Evolutionary conservation across 306 rosid species (phyloP), one percentile per base, ranked within the genome.

Genomic region (Delonix regia): DNA sequence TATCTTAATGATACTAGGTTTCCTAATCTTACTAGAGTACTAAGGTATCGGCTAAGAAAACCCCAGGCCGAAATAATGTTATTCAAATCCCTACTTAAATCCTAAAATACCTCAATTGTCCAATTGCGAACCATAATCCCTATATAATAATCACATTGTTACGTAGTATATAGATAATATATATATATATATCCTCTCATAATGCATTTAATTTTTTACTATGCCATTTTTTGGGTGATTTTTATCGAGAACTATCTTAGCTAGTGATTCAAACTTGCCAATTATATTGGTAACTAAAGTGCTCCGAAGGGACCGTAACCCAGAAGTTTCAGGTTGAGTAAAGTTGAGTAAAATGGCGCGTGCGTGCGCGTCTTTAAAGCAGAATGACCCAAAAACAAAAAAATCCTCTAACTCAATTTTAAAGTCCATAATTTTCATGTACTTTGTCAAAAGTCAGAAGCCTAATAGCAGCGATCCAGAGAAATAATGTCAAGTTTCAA

Each of bases 381-480:
- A 22, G 25, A 36, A 63, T 63, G 69, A n/a, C 44, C 21, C 14
- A 33, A 65, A 0, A 65, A 18, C n/a, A n/a, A n/a, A 42, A 5
- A 1, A 30, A 19, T 19, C 18, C 18, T 4, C 16, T 2, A 55
- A 19, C 7, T 9, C 56, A 53, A 21, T 7, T 6, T 56, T 12
- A 18, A 41, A 22, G 36, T 67, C 53, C 18, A 21, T 48, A 6
- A 52, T 72, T 51, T 72, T 19, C 69, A 13, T 4, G 73, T 45
- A 61, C 52, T 79, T 71, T 61, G 78, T 33, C 38, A 64, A 75
- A 14, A 53, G 45, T 38, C 34, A 80, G 81, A 13, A 47, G 59
- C 18, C 22, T n/a, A 11, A 25, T 5, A 49, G 6, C 28, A 5
- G 49, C 2, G 39, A 69, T 4, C 59, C 39, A 3, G 5, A 81